Evolutionary conservation across 805 yeast species (phyloP).

Genomic region (Candida ortonii): DNA sequence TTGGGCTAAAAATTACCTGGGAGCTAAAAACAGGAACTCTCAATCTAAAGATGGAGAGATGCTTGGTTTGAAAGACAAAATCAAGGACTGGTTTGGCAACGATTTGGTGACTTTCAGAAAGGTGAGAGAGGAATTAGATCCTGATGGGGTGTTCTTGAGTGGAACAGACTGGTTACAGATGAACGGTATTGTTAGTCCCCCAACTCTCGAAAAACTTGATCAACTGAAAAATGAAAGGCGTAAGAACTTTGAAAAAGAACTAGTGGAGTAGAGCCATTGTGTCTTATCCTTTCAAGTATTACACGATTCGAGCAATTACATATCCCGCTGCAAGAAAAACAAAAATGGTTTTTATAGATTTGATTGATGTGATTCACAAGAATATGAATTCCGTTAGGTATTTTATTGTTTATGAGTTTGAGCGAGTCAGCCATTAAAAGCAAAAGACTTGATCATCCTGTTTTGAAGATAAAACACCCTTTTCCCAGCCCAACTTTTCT

Average conservation of each 20-base stretch:
- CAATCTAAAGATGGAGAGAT: slow-evolving; percentile 63
- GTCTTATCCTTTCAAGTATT: too few relatives aligned
- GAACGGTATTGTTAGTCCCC: slow-evolving; percentile 61
- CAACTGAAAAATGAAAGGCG: slow-evolving; percentile 8
- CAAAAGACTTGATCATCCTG: slow-evolving; percentile 38
- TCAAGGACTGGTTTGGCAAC: slow-evolving; percentile 78
- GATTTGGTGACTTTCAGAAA: slow-evolving; percentile 59
- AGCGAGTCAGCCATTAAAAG: slow-evolving; percentile 23
- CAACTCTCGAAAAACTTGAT: slow-evolving; percentile 18
- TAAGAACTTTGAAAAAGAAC: slow-evolving; percentile 4
- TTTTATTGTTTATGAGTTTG: too few relatives aligned
- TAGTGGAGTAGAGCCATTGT: slow-evolving; percentile 10
- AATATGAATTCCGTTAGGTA: too few relatives aligned
- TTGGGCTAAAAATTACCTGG: slow-evolving; percentile 96
- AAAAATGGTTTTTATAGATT: too few relatives aligned
- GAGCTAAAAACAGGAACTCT: slow-evolving; percentile 41
- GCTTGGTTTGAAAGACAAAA: slow-evolving; percentile 71
- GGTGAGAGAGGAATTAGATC: slow-evolving; percentile 70
- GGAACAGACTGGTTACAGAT: slow-evolving; percentile 77
- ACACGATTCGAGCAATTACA: too few relatives aligned
- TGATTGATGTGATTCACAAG: too few relatives aligned
- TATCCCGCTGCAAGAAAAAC: too few relatives aligned
- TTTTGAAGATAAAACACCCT: slow-evolving; percentile 30
- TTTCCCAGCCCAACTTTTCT: slow-evolving; percentile 59
- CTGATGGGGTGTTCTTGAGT: slow-evolving; percentile 74